Conservation (phyloP, 2,329 filamentous ascomycete species). For the Alternaria sp. region DNA sequence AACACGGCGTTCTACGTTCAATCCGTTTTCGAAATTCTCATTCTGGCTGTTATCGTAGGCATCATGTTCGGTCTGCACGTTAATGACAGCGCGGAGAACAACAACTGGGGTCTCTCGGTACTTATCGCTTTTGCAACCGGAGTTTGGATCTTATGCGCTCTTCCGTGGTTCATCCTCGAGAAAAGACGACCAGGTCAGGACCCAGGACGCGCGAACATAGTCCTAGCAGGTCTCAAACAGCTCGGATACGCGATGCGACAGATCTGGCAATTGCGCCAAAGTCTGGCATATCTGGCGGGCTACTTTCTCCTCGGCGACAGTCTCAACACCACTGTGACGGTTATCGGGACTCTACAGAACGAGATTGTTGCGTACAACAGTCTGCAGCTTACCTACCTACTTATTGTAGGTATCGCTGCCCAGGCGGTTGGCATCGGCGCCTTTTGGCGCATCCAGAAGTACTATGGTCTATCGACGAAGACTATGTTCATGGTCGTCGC, state of each 20-base stretch:
- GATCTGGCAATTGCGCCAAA: slow-evolving; percentile 71
- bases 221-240: slow-evolving; percentile 66
- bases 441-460: slow-evolving; percentile 68
- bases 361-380: slow-evolving; percentile 70
- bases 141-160: slow-evolving; percentile 67
- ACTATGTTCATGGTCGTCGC: slow-evolving; percentile 72
- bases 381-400: slow-evolving; percentile 68
- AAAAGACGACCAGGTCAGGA: slow-evolving; percentile 67
- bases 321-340: slow-evolving; percentile 73
- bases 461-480: slow-evolving; percentile 67
- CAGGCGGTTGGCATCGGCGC: slow-evolving; percentile 67
- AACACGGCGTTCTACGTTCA: slow-evolving; percentile 71
- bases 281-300: slow-evolving; percentile 65
- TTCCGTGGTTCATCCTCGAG: slow-evolving; percentile 72
- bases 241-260: slow-evolving; percentile 61
- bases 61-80: slow-evolving; percentile 65
- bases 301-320: slow-evolving; percentile 75
- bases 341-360: slow-evolving; percentile 71
- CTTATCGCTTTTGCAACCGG: slow-evolving; percentile 70
- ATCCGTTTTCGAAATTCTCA: slow-evolving; percentile 65
- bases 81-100: slow-evolving; percentile 64
- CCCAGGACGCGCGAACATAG: slow-evolving; percentile 59
- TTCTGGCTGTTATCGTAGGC: slow-evolving; percentile 33
- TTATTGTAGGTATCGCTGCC: slow-evolving; percentile 69
- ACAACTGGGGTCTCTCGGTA: slow-evolving; percentile 71